Conservation (phyloP, 345 rosid species). For the Boechera retrofracta region DNA sequence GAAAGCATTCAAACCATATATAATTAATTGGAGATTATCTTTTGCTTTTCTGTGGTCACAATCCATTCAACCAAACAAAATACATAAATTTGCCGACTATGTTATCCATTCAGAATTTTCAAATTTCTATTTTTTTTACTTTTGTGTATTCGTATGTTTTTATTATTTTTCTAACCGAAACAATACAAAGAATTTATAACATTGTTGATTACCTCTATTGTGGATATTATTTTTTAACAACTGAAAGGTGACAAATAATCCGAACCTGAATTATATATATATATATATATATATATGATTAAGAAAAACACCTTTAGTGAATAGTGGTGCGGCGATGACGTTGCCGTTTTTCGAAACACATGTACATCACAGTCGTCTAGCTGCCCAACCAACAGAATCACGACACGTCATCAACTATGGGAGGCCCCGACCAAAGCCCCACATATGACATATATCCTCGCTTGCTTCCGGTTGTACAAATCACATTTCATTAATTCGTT, state of each 20-base stretch:
- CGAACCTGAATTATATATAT: too few species aligned
- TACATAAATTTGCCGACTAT: neutral
- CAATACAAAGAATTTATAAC: too few species aligned
- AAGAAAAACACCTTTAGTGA: neutral
- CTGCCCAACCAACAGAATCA: neutral
- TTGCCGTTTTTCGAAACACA: neutral
- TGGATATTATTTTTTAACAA: neutral
- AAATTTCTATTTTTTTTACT: too few species aligned
- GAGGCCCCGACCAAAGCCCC: slow-evolving; percentile 18
- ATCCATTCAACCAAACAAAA: neutral
- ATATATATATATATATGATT: neutral
- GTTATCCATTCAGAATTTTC: neutral
- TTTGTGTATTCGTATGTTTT: too few species aligned
- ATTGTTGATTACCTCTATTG: neutral
- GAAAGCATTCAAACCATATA: neutral
- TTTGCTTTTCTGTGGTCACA: slow-evolving; percentile 35
- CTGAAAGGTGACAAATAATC: neutral
- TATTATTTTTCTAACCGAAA: too few species aligned
- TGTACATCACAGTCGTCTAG: slow-evolving; percentile 1
- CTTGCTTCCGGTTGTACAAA: neutral
- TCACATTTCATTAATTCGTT: neutral
- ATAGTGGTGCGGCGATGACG: neutral
- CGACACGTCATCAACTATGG: slow-evolving; percentile 19
- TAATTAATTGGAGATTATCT: neutral
- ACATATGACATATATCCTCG: neutral